Conservation (phyloP, 1,284 basidiomycete genomes). For the Ganoderma multipileum region DNA sequence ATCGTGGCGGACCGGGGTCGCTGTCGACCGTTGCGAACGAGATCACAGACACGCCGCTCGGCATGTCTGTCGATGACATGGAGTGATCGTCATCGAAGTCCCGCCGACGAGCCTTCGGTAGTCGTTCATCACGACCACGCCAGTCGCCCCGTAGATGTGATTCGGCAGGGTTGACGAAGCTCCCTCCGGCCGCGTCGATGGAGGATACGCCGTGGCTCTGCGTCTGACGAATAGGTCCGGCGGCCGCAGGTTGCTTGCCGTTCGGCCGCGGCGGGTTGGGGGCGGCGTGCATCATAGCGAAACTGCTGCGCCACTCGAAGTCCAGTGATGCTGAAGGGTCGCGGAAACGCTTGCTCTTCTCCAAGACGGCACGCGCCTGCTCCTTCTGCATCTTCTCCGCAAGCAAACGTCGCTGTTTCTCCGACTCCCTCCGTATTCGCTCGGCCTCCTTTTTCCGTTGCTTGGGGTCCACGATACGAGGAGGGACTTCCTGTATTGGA, state of each 20-base stretch:
- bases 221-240: slow-evolving; percentile 67
- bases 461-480: slow-evolving; percentile 67
- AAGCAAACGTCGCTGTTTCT: slow-evolving; percentile 85
- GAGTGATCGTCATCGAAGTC: slow-evolving; percentile 91
- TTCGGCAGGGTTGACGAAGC: slow-evolving; percentile 51
- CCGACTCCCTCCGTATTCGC: slow-evolving; percentile 83
- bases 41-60: slow-evolving; percentile 76
- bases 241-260: slow-evolving; percentile 51
- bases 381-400: slow-evolving; percentile 80
- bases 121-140: slow-evolving; percentile 61
- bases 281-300: slow-evolving; percentile 45
- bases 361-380: slow-evolving; percentile 94
- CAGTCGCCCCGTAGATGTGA: slow-evolving; percentile 51
- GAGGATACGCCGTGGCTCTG: slow-evolving; percentile 55
- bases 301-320: slow-evolving; percentile 63
- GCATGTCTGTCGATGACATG: slow-evolving; percentile 85
- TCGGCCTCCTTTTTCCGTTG: slow-evolving; percentile 92
- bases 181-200: slow-evolving; percentile 64
- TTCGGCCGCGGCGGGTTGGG: slow-evolving; percentile 42
- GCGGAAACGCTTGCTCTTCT: slow-evolving; percentile 84
- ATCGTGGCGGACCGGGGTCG: slow-evolving; percentile 79
- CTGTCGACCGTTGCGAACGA: slow-evolving; percentile 83
- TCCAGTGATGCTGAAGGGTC: slow-evolving; percentile 57
- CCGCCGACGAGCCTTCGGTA: slow-evolving; percentile 80
- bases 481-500: slow-evolving; percentile 44